These are phyloP conservation scores for Flaveria bidentis DNA, from an alignment of 129 eudicot genomes.

Conservation along the genomic window DNA sequence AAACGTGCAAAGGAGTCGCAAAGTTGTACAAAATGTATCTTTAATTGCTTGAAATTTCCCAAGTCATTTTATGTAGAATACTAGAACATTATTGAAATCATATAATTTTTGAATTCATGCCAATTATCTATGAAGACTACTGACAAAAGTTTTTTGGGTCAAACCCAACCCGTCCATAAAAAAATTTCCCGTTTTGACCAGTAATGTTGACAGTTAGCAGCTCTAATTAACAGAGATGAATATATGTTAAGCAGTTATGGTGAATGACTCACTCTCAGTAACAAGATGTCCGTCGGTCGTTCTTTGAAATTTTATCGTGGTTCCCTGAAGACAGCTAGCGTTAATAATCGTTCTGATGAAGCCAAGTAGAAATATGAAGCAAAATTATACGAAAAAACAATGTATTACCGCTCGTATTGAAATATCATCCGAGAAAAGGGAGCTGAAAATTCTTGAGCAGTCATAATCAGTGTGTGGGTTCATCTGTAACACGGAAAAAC, in stretches of 20 bases:
- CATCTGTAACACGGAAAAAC: constrained; percentile 42
- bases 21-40: not conserved
- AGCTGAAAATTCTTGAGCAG: constrained; percentile 63
- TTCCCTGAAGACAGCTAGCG: constrained; percentile 64
- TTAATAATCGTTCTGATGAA: not conserved
- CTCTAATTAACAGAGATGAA: not conserved
- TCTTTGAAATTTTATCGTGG: constrained; percentile 75
- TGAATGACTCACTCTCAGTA: constrained; percentile 69
- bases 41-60: not conserved
- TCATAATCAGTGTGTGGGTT: constrained; percentile 83
- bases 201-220: not conserved
- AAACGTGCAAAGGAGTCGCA: not conserved
- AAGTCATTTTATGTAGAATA: not conserved
- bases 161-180: not conserved
- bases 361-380: too few species aligned
- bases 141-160: not conserved
- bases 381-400: not conserved
- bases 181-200: not conserved
- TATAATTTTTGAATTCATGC: not conserved
- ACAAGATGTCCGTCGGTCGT: constrained; percentile 83
- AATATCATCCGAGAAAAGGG: constrained; percentile 72
- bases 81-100: not conserved
- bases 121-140: not conserved
- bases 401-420: constrained; percentile 66
- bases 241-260: constrained; percentile 4